These are phyloP conservation scores for Grammothele lineata DNA, from an alignment of 768 basidiomycete genomes.

Conservation along the genomic window DNA sequence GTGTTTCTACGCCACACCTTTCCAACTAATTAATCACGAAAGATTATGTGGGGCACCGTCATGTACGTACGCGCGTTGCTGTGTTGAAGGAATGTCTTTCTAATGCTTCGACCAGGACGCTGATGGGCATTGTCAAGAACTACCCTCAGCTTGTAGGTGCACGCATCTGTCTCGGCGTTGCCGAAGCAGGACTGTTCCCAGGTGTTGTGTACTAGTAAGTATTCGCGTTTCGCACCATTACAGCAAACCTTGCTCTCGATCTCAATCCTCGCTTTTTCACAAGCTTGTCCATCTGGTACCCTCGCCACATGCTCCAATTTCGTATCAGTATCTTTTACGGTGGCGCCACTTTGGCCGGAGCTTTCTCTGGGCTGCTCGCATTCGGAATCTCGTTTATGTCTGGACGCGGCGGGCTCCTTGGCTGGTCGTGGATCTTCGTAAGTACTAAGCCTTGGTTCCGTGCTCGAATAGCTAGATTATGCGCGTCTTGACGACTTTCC, in stretches of 20 bases:
- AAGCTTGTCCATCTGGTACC: conserved; percentile 27
- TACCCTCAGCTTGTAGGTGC: conserved; percentile 60
- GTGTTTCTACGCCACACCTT: no score
- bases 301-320: conserved; percentile 24
- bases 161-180: conserved; percentile 55
- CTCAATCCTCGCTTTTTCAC: neutral
- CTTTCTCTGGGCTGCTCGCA: conserved; percentile 29
- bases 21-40: no score
- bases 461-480: no score
- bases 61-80: conserved; percentile 54
- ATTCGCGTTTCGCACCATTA: neutral
- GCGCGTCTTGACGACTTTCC: no score
- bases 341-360: conserved; percentile 24
- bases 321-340: conserved; percentile 27
- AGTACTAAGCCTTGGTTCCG: no score
- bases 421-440: conserved; percentile 35
- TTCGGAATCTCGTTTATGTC: conserved; percentile 34
- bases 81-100: no score
- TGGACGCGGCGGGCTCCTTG: conserved; percentile 23
- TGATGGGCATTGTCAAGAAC: conserved; percentile 65
- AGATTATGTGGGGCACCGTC: conserved; percentile 61
- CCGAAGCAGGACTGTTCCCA: conserved; percentile 70
- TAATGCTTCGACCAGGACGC: conserved; percentile 34
- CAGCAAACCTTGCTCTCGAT: neutral
- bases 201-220: conserved; percentile 68